These are phyloP conservation scores for Botrytis byssoidea DNA, from an alignment of 2,329 filamentous ascomycete species.

Conservation along the genomic window DNA sequence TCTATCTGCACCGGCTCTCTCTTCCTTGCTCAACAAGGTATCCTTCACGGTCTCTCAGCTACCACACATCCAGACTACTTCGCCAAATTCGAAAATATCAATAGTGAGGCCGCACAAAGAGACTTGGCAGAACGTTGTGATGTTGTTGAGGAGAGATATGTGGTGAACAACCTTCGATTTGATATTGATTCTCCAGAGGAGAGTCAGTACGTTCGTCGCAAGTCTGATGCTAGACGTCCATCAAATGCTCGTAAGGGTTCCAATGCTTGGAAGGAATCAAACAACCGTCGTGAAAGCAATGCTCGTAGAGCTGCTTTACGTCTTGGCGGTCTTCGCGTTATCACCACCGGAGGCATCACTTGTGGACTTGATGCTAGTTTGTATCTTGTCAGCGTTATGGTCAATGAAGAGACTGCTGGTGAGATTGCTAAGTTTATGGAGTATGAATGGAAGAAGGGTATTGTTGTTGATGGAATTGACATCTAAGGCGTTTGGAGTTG, in stretches of 20 bases:
- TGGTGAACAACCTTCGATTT: slow-evolving; percentile 89
- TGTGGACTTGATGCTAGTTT: slow-evolving; percentile 80
- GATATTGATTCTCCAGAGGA: slow-evolving; percentile 76
- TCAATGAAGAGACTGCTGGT: slow-evolving; percentile 71
- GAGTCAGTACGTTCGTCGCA: slow-evolving; percentile 79
- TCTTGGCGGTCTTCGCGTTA: slow-evolving; percentile 63
- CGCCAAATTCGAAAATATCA: slow-evolving; percentile 78
- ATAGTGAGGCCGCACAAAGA: slow-evolving; percentile 68
- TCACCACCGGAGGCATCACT: slow-evolving; percentile 76
- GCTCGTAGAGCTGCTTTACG: slow-evolving; percentile 67
- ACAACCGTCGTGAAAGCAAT: slow-evolving; percentile 75
- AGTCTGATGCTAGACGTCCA: slow-evolving; percentile 63
- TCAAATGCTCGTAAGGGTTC: slow-evolving; percentile 75
- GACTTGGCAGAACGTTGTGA: slow-evolving; percentile 76
- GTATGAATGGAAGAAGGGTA: slow-evolving; percentile 82
- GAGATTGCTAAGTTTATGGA: slow-evolving; percentile 75
- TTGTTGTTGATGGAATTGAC: slow-evolving; percentile 81
- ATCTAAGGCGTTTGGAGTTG: slow-evolving; percentile 52
- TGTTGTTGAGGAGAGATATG: slow-evolving; percentile 80
- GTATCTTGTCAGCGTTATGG: slow-evolving; percentile 81
- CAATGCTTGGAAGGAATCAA: slow-evolving; percentile 75
- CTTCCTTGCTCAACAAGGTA: slow-evolving; percentile 72
- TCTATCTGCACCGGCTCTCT: slow-evolving; percentile 78
- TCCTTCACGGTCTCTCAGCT: slow-evolving; percentile 74
- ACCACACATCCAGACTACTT: slow-evolving; percentile 81